Base-by-base conservation (phyloP, 768 basidiomycete species). In the Phaeolepiota aurea region DNA sequence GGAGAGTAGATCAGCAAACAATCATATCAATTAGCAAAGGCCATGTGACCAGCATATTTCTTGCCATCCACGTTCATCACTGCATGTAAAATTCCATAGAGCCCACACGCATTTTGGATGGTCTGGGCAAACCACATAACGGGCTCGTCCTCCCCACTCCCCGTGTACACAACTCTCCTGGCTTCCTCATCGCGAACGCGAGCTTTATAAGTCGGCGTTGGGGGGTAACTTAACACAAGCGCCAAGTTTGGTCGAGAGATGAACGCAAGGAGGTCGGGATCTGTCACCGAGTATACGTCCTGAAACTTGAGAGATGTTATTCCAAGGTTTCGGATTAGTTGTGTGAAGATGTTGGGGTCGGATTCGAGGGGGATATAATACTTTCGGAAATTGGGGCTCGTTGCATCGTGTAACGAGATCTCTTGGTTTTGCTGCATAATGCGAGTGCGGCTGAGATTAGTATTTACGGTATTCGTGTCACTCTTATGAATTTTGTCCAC, bases 51-150 rank as follows among this genome's bases (percentile, higher is more conserved):
- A n/a, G n/a, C n/a, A n/a, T n/a, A 56, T 38, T 32, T 38, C 22
- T 37, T 43, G 5, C 48, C 49, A 32, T 51, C 42, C 2, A 54
- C 55, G 42, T 65, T 65, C 3, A 51, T 55, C 10, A 61, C 44
- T 3, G 58, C 55, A 42, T 65, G 64, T 32, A 65, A 40, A 33
- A 64, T 54, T 1, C 53, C 64, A 41, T 64, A 63, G 4, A 65
- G 48, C 2, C 64, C 64, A 40, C 64, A 65, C 1, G 64, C 64
- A 38, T 65, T 64, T 14, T 54, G 45, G 32, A 65, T 66, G 15
- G 62, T 63, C 42, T 66, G 64, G 33, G 58, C 43, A 46, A 56
- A 62, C 63, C 63, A 66, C 14, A 62, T 43, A n/a, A 57, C 59
- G 9, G 53, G 53, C 41, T 64, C 64, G 5, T 41, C 45, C 22